Evolutionary conservation across 164 flowering plant genomes (phyloP).

Genomic region (Stephania japonica): DNA sequence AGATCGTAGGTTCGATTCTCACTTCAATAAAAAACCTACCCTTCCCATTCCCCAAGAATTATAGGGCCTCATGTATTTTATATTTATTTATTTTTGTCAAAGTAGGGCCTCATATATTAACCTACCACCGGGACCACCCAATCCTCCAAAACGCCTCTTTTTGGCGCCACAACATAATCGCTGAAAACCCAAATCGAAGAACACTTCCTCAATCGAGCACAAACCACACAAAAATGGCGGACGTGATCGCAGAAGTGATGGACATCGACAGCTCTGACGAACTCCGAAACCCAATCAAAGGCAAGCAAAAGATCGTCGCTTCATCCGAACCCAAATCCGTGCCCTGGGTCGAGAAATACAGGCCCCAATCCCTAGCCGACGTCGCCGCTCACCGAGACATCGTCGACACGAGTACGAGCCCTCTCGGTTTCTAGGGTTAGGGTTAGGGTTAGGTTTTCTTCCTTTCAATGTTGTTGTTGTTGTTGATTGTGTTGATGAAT

Average conservation of each 20-base stretch:
- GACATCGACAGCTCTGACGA: conserved; percentile 46
- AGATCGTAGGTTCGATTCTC: too few relatives aligned
- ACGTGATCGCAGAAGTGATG: conserved; percentile 34
- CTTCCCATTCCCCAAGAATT: too few relatives aligned
- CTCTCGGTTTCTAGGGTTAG: conserved; percentile 8
- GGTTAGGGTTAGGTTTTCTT: conserved; percentile 20
- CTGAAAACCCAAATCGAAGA: neutral
- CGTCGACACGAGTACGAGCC: conserved; percentile 62
- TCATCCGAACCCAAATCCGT: conserved; percentile 35
- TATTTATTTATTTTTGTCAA: too few relatives aligned
- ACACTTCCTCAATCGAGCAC: neutral
- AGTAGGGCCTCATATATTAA: neutral
- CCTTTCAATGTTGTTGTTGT: conserved; percentile 6
- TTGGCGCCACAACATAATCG: conserved; percentile 17
- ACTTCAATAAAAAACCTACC: too few relatives aligned
- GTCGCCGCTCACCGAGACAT: conserved; percentile 99
- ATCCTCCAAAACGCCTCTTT: neutral
- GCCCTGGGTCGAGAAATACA: conserved; percentile 97
- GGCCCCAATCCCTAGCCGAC: conserved; percentile 94
- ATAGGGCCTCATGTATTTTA: too few relatives aligned
- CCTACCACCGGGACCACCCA: neutral
- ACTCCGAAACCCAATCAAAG: conserved; percentile 37
- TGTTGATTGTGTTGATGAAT: conserved; percentile 3
- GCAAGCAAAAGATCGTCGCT: conserved; percentile 34
- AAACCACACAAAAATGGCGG: conserved; percentile 28